A percentile compares a stretch with the other conserved stretches of the same genome.
phyloP scores from a whole-genome alignment of 2,329 filamentous ascomycete genomes.

The Alternaria incomplexa region DNA sequence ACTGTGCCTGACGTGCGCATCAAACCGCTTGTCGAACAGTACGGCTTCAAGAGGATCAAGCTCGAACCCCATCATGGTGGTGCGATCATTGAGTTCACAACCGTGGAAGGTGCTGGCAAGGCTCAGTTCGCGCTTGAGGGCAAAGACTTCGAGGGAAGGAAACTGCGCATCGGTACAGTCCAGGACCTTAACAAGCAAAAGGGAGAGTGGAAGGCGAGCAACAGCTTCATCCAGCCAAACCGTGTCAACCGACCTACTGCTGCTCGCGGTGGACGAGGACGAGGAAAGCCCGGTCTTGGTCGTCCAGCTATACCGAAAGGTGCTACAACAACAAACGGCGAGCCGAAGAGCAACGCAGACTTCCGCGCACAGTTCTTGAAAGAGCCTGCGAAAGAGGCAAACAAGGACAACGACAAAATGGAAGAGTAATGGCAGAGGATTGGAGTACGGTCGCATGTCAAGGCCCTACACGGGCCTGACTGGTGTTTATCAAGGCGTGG shows the following conservation, averaged over 20 bases:
- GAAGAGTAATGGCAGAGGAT: constrained; percentile 33
- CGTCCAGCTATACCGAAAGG: constrained; percentile 33
- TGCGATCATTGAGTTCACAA: constrained; percentile 82
- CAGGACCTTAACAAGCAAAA: constrained; percentile 53
- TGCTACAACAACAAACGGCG: constrained; percentile 19
- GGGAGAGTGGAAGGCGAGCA: constrained; percentile 48
- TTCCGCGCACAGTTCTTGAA: constrained; percentile 62
- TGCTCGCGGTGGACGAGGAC: constrained; percentile 31
- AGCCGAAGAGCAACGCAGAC: constrained; percentile 62
- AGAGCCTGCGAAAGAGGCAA: constrained; percentile 28
- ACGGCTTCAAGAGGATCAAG: constrained; percentile 78
- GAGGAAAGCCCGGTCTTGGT: constrained; percentile 37
- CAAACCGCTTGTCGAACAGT: constrained; percentile 71
- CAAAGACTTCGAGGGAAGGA: constrained; percentile 48
- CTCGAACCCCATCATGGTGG: constrained; percentile 83
- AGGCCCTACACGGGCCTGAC: constrained; percentile 7
- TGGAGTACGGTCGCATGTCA: constrained; percentile 21
- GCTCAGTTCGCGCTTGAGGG: constrained; percentile 60
- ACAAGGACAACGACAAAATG: constrained; percentile 29
- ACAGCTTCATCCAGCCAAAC: constrained; percentile 36
- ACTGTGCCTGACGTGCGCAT: constrained; percentile 90
- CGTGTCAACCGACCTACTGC: constrained; percentile 36
- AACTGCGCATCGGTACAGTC: constrained; percentile 57
- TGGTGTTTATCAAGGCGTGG: constrained; percentile 14
- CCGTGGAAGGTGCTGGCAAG: constrained; percentile 73